Evolutionary conservation across 768 basidiomycete genomes (phyloP), one percentile per base, ranked within the genome.

Genomic region (Albatrellus ellisii): DNA sequence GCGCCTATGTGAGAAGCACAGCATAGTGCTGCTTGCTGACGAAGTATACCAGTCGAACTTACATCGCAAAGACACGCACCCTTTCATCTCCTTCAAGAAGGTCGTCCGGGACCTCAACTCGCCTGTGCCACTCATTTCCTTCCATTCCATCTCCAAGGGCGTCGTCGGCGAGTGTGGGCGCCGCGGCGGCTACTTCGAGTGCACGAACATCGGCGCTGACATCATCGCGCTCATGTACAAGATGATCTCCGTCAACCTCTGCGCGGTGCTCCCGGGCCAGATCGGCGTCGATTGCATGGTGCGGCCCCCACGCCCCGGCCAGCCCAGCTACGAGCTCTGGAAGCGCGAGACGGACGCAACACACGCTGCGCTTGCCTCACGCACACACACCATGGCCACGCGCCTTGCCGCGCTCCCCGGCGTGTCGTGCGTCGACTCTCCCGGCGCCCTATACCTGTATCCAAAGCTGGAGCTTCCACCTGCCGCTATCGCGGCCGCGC

Each of bases 11-110:
- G 85, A 91, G 56, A 69, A 83, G 50, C 67, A 97, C 62, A 66
- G 68, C 6, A 77, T 99, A 44, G 82, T 94, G 17, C 75, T 99
- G 39, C 74, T 98, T 49, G 94, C 94, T 0, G 94, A 99, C 60
- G 94, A 99, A 60, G 94, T 99, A n/a, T 97, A 99, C 70, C 94
- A 99, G 62, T 65, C 65, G 52, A 98, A 98, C 67, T 72, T 98
- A 33, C 91, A 92, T 66, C 66, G 70, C 34, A 66, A 63, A 31
- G 55, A 60, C 2, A 66, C 67, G 1, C 77, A 84, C 58, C 72
- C 84, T 0, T 99, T 99, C 72, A 75, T 77, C 38, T 89, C 85
- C 8, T 98, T 99, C 75, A 97, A 97, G 61, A 84, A 89, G 62
- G 69, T 88, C 39, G 75, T 95, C 2, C 64, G 69, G 39, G 62